These are phyloP conservation scores for Anisodus acutangulus DNA, from an alignment of 257 asterid genomes.

Conservation along the genomic window DNA sequence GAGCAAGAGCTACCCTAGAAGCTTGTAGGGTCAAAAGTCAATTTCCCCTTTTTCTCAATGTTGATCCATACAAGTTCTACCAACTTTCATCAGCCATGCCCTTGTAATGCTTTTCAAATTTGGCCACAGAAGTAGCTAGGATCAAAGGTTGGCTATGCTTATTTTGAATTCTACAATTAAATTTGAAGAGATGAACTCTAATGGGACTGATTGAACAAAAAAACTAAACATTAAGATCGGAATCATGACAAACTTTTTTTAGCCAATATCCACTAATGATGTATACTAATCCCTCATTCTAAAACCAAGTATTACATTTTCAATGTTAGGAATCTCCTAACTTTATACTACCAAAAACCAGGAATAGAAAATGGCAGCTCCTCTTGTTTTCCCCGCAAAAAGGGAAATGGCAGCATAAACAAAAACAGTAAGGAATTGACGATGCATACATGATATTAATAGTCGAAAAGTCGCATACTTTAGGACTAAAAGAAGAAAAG, in stretches of 20 bases:
- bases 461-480: background rate
- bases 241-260: background rate
- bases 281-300: slow-evolving; percentile 14
- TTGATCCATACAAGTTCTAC: slow-evolving; percentile 24
- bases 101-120: slow-evolving; percentile 21
- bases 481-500: background rate
- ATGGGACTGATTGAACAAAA: background rate
- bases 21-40: background rate
- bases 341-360: slow-evolving; percentile 7
- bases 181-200: background rate
- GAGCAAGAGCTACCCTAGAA: background rate
- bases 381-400: background rate
- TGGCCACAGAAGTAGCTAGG: slow-evolving; percentile 5
- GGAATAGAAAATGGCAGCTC: background rate
- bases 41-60: background rate
- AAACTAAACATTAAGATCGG: background rate
- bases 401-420: slow-evolving; percentile 1
- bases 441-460: background rate
- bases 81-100: background rate
- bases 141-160: slow-evolving; percentile 5
- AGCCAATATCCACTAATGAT: slow-evolving; percentile 12
- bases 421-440: background rate
- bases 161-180: background rate
- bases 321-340: background rate
- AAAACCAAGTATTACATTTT: background rate